These are phyloP conservation scores for Fusarium haematococcum DNA, from an alignment of 2,329 filamentous ascomycete species.

Conservation along the genomic window DNA sequence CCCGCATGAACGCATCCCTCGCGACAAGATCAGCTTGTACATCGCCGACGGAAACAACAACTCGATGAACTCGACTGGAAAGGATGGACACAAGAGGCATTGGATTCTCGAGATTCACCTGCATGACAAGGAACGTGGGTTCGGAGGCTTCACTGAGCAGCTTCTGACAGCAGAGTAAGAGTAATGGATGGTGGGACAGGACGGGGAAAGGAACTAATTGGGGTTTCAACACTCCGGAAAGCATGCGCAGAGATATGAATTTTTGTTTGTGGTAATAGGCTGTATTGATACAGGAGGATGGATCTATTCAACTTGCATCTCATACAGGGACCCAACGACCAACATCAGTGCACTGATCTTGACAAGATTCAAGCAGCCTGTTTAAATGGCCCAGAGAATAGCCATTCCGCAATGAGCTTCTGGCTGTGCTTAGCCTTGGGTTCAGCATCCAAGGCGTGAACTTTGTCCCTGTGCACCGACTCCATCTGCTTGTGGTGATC, in stretches of 20 bases:
- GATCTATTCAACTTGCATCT: neutral
- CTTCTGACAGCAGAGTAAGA: neutral
- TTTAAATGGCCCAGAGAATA: slow-evolving; percentile 44
- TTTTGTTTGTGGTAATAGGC: neutral
- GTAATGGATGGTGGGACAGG: neutral
- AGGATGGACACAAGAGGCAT: neutral
- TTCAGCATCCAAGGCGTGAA: slow-evolving; percentile 4
- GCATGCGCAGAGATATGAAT: neutral
- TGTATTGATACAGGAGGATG: neutral
- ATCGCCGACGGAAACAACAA: neutral
- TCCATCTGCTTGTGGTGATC: slow-evolving; percentile 17
- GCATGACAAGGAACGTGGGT: neutral
- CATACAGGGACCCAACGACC: neutral
- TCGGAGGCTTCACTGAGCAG: neutral
- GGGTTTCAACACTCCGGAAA: neutral
- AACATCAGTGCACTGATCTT: neutral
- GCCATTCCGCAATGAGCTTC: slow-evolving; percentile 19
- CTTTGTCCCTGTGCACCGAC: slow-evolving; percentile 11
- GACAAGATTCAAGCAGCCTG: neutral
- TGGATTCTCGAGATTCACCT: neutral
- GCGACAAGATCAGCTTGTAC: neutral
- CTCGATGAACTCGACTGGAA: neutral
- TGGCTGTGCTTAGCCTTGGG: slow-evolving; percentile 18
- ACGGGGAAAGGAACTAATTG: neutral
- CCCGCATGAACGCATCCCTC: neutral